Evolutionary conservation across 176 grass and related monocot species (phyloP).

Genomic region (Cymbopogon citratus): DNA sequence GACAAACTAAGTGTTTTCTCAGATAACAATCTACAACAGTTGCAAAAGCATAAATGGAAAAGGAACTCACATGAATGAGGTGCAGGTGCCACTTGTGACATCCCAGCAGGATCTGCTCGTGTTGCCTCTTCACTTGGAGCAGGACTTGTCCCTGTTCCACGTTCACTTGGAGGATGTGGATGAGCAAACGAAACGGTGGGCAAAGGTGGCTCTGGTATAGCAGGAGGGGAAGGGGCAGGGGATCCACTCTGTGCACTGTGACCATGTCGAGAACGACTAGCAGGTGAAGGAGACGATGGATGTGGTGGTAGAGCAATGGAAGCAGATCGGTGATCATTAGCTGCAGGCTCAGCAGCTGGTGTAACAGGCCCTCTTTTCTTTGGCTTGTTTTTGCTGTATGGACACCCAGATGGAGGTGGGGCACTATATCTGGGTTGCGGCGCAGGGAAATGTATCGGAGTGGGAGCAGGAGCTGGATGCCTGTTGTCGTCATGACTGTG

Average conservation of each 20-base stretch:
- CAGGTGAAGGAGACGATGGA: not conserved
- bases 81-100: slow-evolving; percentile 28
- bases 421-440: slow-evolving; percentile 29
- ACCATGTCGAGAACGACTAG: slow-evolving; percentile 27
- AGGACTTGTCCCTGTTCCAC: slow-evolving; percentile 7
- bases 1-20: not conserved
- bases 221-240: slow-evolving; percentile 23
- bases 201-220: slow-evolving; percentile 27
- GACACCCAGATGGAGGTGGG: slow-evolving; percentile 60
- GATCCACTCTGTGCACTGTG: slow-evolving; percentile 12
- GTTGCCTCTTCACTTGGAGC: slow-evolving; percentile 33
- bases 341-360: slow-evolving; percentile 38
- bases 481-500: slow-evolving; percentile 28
- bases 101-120: slow-evolving; percentile 16
- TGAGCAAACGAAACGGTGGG: slow-evolving; percentile 39
- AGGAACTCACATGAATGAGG: slow-evolving; percentile 44
- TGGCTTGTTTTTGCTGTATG: slow-evolving; percentile 36
- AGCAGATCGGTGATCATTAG: slow-evolving; percentile 33
- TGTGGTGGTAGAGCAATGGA: slow-evolving; percentile 31
- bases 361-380: slow-evolving; percentile 16
- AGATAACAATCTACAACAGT: not conserved
- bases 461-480: slow-evolving; percentile 31
- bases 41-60: not conserved
- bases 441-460: slow-evolving; percentile 4
- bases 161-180: slow-evolving; percentile 45